Conservation (phyloP, 805 yeast genomes). For the Candida vaughaniae region DNA sequence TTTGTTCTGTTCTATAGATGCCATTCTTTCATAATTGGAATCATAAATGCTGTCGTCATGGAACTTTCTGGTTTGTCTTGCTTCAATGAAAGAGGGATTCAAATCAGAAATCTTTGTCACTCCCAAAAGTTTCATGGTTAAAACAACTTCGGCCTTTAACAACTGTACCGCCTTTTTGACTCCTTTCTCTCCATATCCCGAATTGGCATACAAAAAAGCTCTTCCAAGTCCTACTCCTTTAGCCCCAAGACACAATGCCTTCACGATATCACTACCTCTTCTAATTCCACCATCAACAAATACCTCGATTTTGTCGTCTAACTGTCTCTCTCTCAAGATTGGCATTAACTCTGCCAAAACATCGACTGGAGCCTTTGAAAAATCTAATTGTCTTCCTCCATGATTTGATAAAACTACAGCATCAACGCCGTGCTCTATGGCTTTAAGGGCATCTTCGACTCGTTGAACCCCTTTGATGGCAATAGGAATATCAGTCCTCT, state of each 20-base stretch:
- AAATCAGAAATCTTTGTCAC: constrained; percentile 56
- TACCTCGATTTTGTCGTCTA: constrained; percentile 50
- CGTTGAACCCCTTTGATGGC: constrained; percentile 79
- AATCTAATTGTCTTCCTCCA: constrained; percentile 88
- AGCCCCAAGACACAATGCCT: constrained; percentile 69
- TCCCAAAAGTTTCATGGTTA: constrained; percentile 81
- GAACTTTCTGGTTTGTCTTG: constrained; percentile 22
- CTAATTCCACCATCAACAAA: constrained; percentile 70
- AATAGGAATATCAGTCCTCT: constrained; percentile 59
- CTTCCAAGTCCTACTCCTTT: constrained; percentile 71
- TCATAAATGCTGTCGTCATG: constrained; percentile 14
- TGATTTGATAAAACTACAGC: constrained; percentile 87
- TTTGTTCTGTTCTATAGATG: constrained; percentile 3
- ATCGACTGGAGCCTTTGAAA: constrained; percentile 74
- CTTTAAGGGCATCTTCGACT: constrained; percentile 72
- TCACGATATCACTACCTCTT: constrained; percentile 64
- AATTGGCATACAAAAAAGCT: constrained; percentile 63
- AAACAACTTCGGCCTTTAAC: constrained; percentile 65
- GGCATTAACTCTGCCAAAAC: constrained; percentile 71
- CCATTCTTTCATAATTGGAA: constrained; percentile 13
- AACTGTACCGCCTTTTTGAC: constrained; percentile 59
- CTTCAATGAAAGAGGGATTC: constrained; percentile 37
- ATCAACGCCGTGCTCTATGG: constrained; percentile 67
- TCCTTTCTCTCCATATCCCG: constrained; percentile 64
- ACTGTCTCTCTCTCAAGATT: constrained; percentile 42